A percentile compares a stretch with the other conserved stretches of the same genome.
Evolutionary conservation across 2,329 filamentous ascomycete genomes (phyloP).

Genomic region (Pochonia chlamydosporia): DNA sequence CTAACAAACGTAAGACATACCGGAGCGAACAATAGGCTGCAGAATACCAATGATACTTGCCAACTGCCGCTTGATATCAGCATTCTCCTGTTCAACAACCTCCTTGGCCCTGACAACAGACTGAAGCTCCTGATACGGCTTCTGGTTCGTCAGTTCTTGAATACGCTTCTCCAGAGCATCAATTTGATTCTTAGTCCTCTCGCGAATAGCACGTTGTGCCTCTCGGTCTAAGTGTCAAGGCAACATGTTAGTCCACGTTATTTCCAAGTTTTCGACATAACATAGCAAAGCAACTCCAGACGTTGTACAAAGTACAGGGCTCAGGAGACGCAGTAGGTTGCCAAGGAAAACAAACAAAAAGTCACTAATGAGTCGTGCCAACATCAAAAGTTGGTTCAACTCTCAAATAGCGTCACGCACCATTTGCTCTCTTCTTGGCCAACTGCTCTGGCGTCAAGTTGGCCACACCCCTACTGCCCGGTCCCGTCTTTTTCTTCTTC

Average conservation of each 20-base stretch:
- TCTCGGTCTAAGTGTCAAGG: slow-evolving; percentile 58
- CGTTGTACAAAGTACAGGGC: too few species aligned
- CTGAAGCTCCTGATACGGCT: slow-evolving; percentile 81
- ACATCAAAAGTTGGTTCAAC: slow-evolving; percentile 6
- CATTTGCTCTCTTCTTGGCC: slow-evolving; percentile 58
- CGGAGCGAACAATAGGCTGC: slow-evolving; percentile 46
- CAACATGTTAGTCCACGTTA: slow-evolving; percentile 6
- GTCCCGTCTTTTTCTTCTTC: slow-evolving; percentile 42
- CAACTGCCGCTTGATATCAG: slow-evolving; percentile 66
- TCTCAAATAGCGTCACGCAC: slow-evolving; percentile 29
- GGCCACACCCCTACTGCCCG: slow-evolving; percentile 45
- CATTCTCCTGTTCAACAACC: slow-evolving; percentile 71
- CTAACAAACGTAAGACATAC: too few species aligned
- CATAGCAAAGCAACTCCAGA: too few species aligned
- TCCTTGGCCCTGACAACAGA: slow-evolving; percentile 70
- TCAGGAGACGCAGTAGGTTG: too few species aligned
- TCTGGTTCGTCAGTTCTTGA: slow-evolving; percentile 68
- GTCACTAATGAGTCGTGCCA: too few species aligned
- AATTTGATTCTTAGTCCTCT: slow-evolving; percentile 76
- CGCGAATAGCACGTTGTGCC: slow-evolving; percentile 77
- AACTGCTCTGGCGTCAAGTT: slow-evolving; percentile 71
- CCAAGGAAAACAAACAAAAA: too few species aligned
- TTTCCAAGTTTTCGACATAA: too few species aligned
- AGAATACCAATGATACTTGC: slow-evolving; percentile 59
- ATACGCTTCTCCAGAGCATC: slow-evolving; percentile 68